Base-by-base conservation (phyloP, 2,329 filamentous ascomycete species). In the Paracorniculantispora psalliotae region DNA sequence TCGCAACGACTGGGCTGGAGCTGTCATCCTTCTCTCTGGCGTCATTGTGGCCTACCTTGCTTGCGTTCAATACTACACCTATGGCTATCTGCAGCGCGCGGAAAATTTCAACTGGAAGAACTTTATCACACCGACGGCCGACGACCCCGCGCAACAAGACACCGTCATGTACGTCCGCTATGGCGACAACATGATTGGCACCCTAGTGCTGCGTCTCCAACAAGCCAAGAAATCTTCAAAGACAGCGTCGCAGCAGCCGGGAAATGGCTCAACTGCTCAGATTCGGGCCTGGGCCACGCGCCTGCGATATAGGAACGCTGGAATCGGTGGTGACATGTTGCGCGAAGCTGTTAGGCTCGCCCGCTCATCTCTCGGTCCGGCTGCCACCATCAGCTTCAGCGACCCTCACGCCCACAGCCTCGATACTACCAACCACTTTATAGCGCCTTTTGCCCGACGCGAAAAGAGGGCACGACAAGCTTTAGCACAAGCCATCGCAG, bases 221-320 rank as follows among this genome's bases (percentile, higher is more conserved):
- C 71, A 73, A 44, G 64, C 64, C 26, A 35, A 56, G 17, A 12
- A 3, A 2, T 12, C 30, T 3, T 30, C 23, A 7, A 33, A 46
- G 17, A 44, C 15, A 7, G 58, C 59, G 21, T 51, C 49, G 17
- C 55, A 57, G 9, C 37, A 51, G 4, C 39, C 59, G 25, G 50
- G 47, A 64, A 77, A 76, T 63, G 80, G 81, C 26, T 83, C 83
- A 49, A 81, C 79, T 60, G 88, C 85, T 3, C 73, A 89, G 33
- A 85, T 96, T 55, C 83, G 89, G 17, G 91, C 88, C 2, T 96
- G 91, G 91, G 92, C 91, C 1, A 90, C 92, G 0, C 81, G 79
- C 69, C 72, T 86, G 52, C 79, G 81, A 64, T 94, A 91, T 71
- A 81, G 91, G 21, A 77, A 81, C 28, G 83, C 83, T 61, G 90